Evolutionary conservation across 2,329 filamentous ascomycete genomes (phyloP).

Genomic region (Fusarium sp.): DNA sequence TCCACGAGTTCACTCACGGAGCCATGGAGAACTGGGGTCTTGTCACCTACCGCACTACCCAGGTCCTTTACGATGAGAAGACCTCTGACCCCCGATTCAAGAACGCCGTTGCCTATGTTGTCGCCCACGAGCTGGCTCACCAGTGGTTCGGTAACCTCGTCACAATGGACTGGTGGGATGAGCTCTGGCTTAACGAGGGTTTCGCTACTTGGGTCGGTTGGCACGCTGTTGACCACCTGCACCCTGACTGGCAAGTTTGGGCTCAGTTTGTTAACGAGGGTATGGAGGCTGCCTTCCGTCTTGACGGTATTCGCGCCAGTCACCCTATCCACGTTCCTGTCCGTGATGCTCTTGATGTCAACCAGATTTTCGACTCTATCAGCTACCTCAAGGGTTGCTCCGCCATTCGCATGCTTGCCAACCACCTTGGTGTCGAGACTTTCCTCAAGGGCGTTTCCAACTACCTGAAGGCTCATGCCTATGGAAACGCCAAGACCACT

Average conservation of each 20-base stretch:
- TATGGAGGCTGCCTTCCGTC: slow-evolving; percentile 88
- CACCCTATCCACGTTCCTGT: slow-evolving; percentile 98
- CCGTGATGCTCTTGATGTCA: slow-evolving; percentile 91
- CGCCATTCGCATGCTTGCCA: slow-evolving; percentile 94
- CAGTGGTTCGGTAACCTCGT: slow-evolving; percentile 97
- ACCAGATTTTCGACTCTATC: slow-evolving; percentile 98
- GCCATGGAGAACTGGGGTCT: slow-evolving; percentile 98
- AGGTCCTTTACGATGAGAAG: slow-evolving; percentile 94
- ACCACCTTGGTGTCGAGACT: slow-evolving; percentile 85
- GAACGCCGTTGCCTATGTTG: slow-evolving; percentile 94
- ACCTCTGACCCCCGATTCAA: slow-evolving; percentile 90
- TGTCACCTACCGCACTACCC: slow-evolving; percentile 94
- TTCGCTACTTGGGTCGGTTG: slow-evolving; percentile 99
- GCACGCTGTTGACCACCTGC: slow-evolving; percentile 89
- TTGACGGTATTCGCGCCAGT: slow-evolving; percentile 90
- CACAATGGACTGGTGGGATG: slow-evolving; percentile 97
- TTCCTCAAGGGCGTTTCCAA: slow-evolving; percentile 91
- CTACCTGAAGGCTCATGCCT: slow-evolving; percentile 89
- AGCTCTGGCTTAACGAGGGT: slow-evolving; percentile 94
- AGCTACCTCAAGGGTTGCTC: slow-evolving; percentile 97
- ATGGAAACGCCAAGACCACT: slow-evolving; percentile 89
- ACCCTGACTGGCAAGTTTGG: slow-evolving; percentile 98
- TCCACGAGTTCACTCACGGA: slow-evolving; percentile 89
- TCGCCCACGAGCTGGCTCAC: slow-evolving; percentile 96
- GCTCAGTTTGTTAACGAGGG: slow-evolving; percentile 96